Base-by-base conservation (phyloP, 106 monocot genomes). In the Dendrobium chrysotoxum region DNA sequence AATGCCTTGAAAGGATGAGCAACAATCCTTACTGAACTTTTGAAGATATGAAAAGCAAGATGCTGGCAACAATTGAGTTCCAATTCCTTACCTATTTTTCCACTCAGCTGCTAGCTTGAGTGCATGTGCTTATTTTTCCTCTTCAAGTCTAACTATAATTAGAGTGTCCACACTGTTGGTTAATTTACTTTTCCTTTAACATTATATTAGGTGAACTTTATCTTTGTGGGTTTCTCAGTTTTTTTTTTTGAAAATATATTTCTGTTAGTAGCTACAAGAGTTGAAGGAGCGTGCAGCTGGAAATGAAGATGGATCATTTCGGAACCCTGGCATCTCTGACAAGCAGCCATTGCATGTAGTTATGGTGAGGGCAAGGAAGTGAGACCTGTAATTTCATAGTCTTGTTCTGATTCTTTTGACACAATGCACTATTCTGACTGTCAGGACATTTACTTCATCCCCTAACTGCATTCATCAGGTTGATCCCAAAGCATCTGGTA, bases 241-340 rank as follows among this genome's bases (percentile, higher is more conserved):
- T n/a, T 74, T n/a, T 74, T 74, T 40, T 75, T 76, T 4, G 12
- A 66, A 80, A 80, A 79, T 81, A 28, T 81, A 92, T 87, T 79
- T 81, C n/a, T 94, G 90, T 89, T 85, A 92, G 87, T 90, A 99
- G 98, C 82, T 99, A 88, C 98, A 99, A 91, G 98, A 99, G 88
- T 82, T 99, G 80, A 95, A 99, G 87, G 92, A 91, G 66, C 89
- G 95, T 77, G 88, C 85, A 40, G 88, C 89, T 77, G 98, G 88
- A 80, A 95, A 88, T 77, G 83, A 87, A 57, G 91, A 95, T 44
- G 88, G 89, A 38, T 53, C 84, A 41, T 86, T 91, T 78, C 74
- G 88, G 77, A 95, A 84, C 21, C 98, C 95, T 75, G 98, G 95
- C 40, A 84, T 99, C 78, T 95, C 95, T 79, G 95, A 95, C 17